Conservation (phyloP, 352 stramenopile species). For the Salisapilia sapeloensis region DNA sequence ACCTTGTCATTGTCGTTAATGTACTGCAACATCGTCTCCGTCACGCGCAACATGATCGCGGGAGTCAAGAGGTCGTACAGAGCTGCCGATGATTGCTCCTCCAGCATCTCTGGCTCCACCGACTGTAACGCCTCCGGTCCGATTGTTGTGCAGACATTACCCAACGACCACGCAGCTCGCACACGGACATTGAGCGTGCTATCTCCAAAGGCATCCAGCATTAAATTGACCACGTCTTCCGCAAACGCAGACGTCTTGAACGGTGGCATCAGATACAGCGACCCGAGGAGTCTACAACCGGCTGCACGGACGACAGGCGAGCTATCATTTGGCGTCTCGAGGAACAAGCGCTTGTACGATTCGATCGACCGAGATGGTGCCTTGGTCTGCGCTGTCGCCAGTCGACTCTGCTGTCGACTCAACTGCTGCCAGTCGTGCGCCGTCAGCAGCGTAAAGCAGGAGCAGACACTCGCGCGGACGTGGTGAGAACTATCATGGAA, state of each 20-base stretch:
- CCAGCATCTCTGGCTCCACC: not conserved
- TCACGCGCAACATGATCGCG: constrained; percentile 40
- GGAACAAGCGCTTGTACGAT: constrained; percentile 49
- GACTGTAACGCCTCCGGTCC: constrained; percentile 26
- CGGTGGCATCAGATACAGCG: constrained; percentile 40
- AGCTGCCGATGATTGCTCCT: constrained; percentile 6
- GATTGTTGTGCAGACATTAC: constrained; percentile 72
- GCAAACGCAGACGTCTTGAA: constrained; percentile 69
- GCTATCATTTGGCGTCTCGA: constrained; percentile 60
- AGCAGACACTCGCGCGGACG: constrained; percentile 72
- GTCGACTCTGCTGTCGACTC: constrained; percentile 17
- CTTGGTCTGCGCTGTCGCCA: constrained; percentile 13
- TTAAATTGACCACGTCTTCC: constrained; percentile 30
- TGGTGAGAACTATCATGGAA: constrained; percentile 79
- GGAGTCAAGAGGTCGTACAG: constrained; percentile 59
- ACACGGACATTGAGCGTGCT: constrained; percentile 77
- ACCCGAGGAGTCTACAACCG: constrained; percentile 61
- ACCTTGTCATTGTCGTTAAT: constrained; percentile 84
- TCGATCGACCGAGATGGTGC: constrained; percentile 21
- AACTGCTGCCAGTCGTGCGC: constrained; percentile 45
- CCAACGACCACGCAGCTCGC: constrained; percentile 62
- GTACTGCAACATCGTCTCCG: constrained; percentile 72
- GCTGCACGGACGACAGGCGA: constrained; percentile 67
- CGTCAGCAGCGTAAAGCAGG: constrained; percentile 70
- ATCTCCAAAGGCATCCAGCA: constrained; percentile 48